Evolutionary conservation across 1,139 yeast species (phyloP), one percentile per base, ranked within the genome.

Genomic region (Pichia sp.): DNA sequence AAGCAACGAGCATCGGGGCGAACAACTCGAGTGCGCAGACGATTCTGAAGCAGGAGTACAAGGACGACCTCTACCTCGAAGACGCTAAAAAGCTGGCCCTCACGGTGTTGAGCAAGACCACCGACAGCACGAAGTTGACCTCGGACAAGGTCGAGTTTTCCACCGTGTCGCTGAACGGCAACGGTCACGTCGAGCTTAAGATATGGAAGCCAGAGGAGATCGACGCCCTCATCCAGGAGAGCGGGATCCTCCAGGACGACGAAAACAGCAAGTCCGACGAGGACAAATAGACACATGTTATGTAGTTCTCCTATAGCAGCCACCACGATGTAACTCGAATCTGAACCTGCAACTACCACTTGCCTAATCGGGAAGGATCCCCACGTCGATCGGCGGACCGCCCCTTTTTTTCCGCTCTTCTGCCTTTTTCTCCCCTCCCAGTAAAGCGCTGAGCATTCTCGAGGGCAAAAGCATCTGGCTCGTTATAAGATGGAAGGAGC

Each of bases 1-100:
- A 88, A 72, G 99, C 99, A 47, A 92, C 97, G 45, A 82, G 92
- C 65, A 93, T 93, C 60, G 99, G 99, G 44, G 97, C 98, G 55
- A 95, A 93, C 73, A 92, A 90, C 61, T 83, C 96, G 5, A 92
- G 97, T 47, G 97, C 98, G 1, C 99, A 95, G 74, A 92, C 99
- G 1, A 76, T 95, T 61, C 78, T 95, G 68, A 95, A 93, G 73
- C 96, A 92, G 74, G 99, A 95, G 67, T 95, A 88, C 75, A 90
- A 87, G 68, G 95, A 89, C 63, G 95, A 87, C 56, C 72, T 90
- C 66, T 72, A 79, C 19, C 76, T 95, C 63, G 81, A 84, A 57
- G 95, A 87, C 52, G 97, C 97, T 3, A 81, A 90, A 59, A 90
- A 85, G 62, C 76, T 93, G 69, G 98, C 98, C 6, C 78, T 93